Evolutionary conservation across 2,329 filamentous ascomycete genomes (phyloP), one percentile per base, ranked within the genome.

Genomic region (Xylariaceae sp.): DNA sequence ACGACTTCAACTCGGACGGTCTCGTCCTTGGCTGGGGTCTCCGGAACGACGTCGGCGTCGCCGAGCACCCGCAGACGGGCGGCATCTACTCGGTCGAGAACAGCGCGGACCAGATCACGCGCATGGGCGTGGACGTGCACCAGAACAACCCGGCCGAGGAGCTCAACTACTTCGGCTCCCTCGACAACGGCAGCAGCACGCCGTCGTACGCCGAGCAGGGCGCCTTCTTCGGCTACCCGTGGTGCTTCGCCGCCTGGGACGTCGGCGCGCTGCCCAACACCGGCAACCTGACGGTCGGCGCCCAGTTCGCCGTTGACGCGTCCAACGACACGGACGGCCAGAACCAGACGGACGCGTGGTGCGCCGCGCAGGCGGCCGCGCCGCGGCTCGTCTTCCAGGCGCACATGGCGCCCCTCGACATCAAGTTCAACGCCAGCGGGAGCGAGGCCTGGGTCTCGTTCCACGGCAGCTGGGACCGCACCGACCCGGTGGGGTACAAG

Each of bases 91-190:
- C 39, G 3, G 42, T 44, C 12, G 42, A 44, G 36, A 44, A 44
- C 34, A 44, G 42, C 22, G 42, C 39, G 10, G 42, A 44, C 29
- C 39, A 42, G 19, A 27, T 80, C 29, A 53, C 58, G 15, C 63
- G 73, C 19, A 61, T 67, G 35, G 67, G 67, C 28, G 46, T 63
- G 18, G 70, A 75, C 33, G 69, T 79, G 34, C 71, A 76, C 45
- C 59, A 67, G 28, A 63, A 79, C 50, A 81, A 81, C 47, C 77
- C 77, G 1, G 75, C 70, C 3, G 77, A 82, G 47, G 74, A 82
- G 55, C 55, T 82, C 45, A 81, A 82, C 55, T 80, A 72, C 55
- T 65, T 56, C 15, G 54, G 54, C 5, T 48, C 55, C 23, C 52
- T 83, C 3, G 68, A 68, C 28, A 64, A 65, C n/a, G 66, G 62